Evolutionary conservation across 225 moss, liverwort and hornwort genomes (phyloP), one percentile per base, ranked within the genome.

Genomic region (Antitrichia curtipendula): DNA sequence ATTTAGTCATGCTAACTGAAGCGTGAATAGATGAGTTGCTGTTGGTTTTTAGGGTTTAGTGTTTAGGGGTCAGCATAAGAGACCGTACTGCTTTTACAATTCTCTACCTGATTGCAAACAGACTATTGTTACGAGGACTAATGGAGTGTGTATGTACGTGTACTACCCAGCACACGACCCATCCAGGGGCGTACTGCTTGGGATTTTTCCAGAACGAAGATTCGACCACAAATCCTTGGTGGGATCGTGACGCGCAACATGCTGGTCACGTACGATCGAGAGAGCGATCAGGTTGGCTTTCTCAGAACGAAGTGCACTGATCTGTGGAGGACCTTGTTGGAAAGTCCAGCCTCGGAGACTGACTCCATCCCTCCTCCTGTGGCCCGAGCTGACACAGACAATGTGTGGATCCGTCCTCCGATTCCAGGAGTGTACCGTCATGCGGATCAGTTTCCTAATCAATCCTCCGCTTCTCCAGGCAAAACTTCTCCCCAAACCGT

Each of bases 191-290:
- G 58, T 95, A 95, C 53, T 97, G 96, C 68, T 94, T 96, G 8
- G 97, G 96, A 29, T 54, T 97, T 84, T 95, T 97, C 49, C 94
- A 91, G 78, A 96, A 91, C 72, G 94, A 92, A 65, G 95, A 96
- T 82, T 93, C 92, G 72, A 97, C 94, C 53, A 97, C 96, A 59
- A n/a, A 90, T 96, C 75, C 93, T 97, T 56, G 97, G 97, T 91
- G 96, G 92, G 16, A 96, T 97, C 73, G 92, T 95, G 91, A 94
- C 95, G 59, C 94, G 97, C 84, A 95, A 97, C 91, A 92, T 93
- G 92, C 95, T 97, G 84, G 94, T 97, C 82, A 94, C 93, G 49
- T 97, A 97, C 84, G 95, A 97, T 57, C 89, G 95, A 74, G 92
- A 82, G 86, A 93, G 91, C 18, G 84, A 92, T 36, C 91, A 86